A percentile compares a stretch with the other conserved stretches of the same genome.
These are phyloP conservation scores for Hsuehochloa calcarea DNA, from an alignment of 176 grass and related monocot genomes.

Conservation along the genomic window DNA sequence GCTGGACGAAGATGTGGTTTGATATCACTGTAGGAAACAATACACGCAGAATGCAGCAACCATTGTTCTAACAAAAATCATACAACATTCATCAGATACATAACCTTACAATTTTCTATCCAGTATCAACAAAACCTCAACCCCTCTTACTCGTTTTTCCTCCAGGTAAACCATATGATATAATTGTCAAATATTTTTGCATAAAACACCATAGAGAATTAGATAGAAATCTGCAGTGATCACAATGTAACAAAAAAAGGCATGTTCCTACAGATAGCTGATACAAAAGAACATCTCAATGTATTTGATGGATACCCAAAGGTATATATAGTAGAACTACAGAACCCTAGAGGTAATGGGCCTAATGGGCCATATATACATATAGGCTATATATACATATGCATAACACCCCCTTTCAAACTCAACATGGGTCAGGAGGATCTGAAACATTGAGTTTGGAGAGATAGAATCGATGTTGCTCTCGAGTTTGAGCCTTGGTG, in stretches of 20 bases:
- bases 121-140: background rate
- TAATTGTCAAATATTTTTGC: background rate
- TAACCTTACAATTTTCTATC: slow-evolving; percentile 7
- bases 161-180: background rate
- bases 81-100: background rate
- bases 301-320: too few relatives aligned
- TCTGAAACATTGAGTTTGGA: too few relatives aligned
- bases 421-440: too few relatives aligned
- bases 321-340: too few relatives aligned
- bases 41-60: background rate
- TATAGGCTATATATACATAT: too few relatives aligned
- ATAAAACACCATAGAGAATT: background rate
- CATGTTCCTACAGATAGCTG: background rate
- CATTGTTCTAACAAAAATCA: slow-evolving; percentile 8
- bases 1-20: background rate
- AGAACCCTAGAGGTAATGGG: too few relatives aligned
- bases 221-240: background rate
- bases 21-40: slow-evolving; percentile 11
- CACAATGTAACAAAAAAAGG: background rate
- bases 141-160: background rate
- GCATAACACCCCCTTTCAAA: too few relatives aligned
- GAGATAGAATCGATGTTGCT: too few relatives aligned
- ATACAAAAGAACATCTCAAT: too few relatives aligned
- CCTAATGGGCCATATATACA: too few relatives aligned
- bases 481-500: too few relatives aligned